Percentiles rank a stretch among this genome's conserved stretches.
phyloP scores from a whole-genome alignment of 179 eudicot genomes.

The Beta corolliflora region DNA sequence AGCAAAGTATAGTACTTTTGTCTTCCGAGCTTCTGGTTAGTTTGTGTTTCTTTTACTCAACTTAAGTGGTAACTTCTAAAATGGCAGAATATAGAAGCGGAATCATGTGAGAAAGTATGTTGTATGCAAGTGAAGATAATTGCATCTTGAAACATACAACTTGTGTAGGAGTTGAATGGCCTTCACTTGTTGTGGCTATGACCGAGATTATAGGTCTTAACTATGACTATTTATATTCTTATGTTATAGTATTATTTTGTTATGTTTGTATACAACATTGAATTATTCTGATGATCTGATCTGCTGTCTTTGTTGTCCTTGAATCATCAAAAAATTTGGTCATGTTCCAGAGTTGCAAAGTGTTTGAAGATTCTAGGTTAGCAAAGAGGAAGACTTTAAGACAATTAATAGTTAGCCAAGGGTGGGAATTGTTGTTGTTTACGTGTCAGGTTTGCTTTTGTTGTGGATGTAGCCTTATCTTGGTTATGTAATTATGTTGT shows the following conservation, averaged over 20 bases:
- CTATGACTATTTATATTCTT: background rate
- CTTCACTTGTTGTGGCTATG: conserved; percentile 1
- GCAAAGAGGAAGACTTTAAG: background rate
- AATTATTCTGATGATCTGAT: background rate
- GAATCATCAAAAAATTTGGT: background rate
- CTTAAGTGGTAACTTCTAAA: background rate
- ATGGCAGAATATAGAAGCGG: conserved; percentile 1
- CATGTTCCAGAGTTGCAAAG: background rate
- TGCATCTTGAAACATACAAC: background rate
- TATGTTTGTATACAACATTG: background rate
- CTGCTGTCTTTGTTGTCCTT: background rate
- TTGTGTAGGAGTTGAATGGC: background rate
- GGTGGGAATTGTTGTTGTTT: background rate
- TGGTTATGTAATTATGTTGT: background rate
- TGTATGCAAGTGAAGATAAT: background rate
- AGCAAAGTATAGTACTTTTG: conserved; percentile 19
- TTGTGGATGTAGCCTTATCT: background rate
- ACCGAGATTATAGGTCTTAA: background rate
- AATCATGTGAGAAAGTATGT: background rate
- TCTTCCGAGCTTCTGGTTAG: conserved; percentile 1
- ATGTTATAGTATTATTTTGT: background rate
- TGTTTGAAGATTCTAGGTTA: background rate
- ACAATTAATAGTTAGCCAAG: background rate
- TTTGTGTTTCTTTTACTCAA: background rate
- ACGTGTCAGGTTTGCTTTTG: background rate